These are phyloP conservation scores for Volutella citrinella DNA, from an alignment of 2,329 filamentous ascomycete species.

Conservation along the genomic window DNA sequence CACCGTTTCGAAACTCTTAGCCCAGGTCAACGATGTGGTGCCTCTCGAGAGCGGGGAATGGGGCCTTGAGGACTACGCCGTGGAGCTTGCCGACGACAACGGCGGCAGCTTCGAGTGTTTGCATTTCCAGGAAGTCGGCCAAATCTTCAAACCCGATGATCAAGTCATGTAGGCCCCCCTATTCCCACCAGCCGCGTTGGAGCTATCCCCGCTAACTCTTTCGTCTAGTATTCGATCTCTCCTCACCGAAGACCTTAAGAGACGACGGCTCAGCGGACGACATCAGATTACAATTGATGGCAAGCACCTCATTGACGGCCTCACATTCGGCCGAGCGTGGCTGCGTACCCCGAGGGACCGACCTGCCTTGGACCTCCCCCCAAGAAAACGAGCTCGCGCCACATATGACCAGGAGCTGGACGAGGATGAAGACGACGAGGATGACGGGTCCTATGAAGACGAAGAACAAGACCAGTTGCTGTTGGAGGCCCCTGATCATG, in stretches of 20 bases:
- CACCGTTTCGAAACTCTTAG: slow-evolving; percentile 74
- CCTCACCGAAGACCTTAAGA: slow-evolving; percentile 68
- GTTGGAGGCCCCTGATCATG: slow-evolving; percentile 28
- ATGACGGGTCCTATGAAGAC: slow-evolving; percentile 32
- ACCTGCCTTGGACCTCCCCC: slow-evolving; percentile 68
- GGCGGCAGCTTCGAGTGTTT: slow-evolving; percentile 77
- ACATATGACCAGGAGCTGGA: slow-evolving; percentile 35
- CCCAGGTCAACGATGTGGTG: slow-evolving; percentile 74
- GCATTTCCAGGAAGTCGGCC: slow-evolving; percentile 73
- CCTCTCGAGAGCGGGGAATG: slow-evolving; percentile 79
- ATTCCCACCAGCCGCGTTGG: neutral
- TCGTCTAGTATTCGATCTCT: slow-evolving; percentile 70
- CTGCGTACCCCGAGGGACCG: slow-evolving; percentile 58
- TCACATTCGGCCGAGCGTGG: slow-evolving; percentile 76
- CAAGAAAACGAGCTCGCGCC: slow-evolving; percentile 65
- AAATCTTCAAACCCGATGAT: slow-evolving; percentile 77
- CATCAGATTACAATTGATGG: slow-evolving; percentile 79
- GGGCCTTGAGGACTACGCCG: slow-evolving; percentile 86
- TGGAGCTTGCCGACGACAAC: slow-evolving; percentile 61
- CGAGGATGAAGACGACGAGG: slow-evolving; percentile 40
- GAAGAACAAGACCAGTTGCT: slow-evolving; percentile 23
- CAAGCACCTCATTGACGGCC: slow-evolving; percentile 77
- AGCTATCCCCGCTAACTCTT: slow-evolving; percentile 7
- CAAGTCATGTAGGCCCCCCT: slow-evolving; percentile 65
- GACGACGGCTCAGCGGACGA: slow-evolving; percentile 70